Evolutionary conservation across 176 grass and related monocot species (phyloP).

Genomic region (Phoenix dactylifera): DNA sequence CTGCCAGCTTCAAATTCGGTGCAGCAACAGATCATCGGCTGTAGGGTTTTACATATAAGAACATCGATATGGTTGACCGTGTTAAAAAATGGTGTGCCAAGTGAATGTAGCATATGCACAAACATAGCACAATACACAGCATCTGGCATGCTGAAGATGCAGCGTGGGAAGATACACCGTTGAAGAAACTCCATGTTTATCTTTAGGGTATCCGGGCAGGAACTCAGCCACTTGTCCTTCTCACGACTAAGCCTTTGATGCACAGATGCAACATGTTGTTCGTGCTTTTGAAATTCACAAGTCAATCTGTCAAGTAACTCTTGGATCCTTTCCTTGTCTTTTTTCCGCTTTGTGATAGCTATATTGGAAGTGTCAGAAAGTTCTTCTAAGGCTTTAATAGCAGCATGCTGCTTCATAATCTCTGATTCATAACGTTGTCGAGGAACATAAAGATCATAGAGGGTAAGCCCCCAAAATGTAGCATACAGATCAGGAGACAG

Average conservation of each 20-base stretch:
- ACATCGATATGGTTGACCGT: slow-evolving; percentile 91
- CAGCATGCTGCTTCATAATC: slow-evolving; percentile 74
- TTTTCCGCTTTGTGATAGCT: slow-evolving; percentile 91
- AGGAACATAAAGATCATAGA: slow-evolving; percentile 89
- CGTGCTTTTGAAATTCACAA: slow-evolving; percentile 74
- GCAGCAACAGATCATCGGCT: slow-evolving; percentile 97
- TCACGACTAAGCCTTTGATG: slow-evolving; percentile 63
- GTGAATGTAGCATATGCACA: slow-evolving; percentile 77
- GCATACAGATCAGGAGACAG: slow-evolving; percentile 88
- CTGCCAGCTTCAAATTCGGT: slow-evolving; percentile 94
- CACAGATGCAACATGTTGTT: slow-evolving; percentile 71
- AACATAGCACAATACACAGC: slow-evolving; percentile 94
- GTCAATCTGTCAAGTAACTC: slow-evolving; percentile 85
- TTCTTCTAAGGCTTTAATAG: slow-evolving; percentile 93
- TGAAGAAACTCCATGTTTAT: slow-evolving; percentile 97
- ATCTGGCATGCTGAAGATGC: slow-evolving; percentile 76
- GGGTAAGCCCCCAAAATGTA: slow-evolving; percentile 96
- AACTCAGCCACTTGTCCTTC: slow-evolving; percentile 92
- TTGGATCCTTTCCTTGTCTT: slow-evolving; percentile 98
- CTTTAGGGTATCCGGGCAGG: slow-evolving; percentile 79
- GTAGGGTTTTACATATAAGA: slow-evolving; percentile 87
- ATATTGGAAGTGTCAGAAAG: slow-evolving; percentile 90
- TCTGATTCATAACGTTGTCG: slow-evolving; percentile 92
- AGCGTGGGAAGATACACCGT: slow-evolving; percentile 85
- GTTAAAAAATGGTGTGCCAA: slow-evolving; percentile 87